Base-by-base conservation (phyloP, 164 flowering plant species). In the Cinnamomum micranthum region DNA sequence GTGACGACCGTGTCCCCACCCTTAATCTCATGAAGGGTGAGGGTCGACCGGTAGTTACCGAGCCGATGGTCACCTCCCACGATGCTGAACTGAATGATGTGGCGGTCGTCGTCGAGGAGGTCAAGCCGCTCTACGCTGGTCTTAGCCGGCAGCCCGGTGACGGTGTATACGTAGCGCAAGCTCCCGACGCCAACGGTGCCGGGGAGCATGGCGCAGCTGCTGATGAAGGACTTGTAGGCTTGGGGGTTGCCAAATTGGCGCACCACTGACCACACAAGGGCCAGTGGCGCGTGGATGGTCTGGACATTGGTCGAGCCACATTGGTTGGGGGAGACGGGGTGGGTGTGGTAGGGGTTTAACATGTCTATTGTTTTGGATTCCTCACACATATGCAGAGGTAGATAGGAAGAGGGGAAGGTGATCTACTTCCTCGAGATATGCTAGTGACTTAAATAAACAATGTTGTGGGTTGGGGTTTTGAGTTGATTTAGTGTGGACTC, bases 11-110 rank as follows among this genome's bases (percentile, higher is more conserved):
- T 77, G 50, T 80, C 76, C 1, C 60, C 68, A 10, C 14, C 50
- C 20, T 14, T 20, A 3, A 27, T 50, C 0, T 55, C 72, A 19
- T 86, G 82, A 27, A 84, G 47, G 15, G 84, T 83, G 12, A 74
- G 77, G 2, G 77, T 75, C 0, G 88, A 83, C 4, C 73, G 72
- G 50, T 85, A 85, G 62, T 87, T 87, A 6, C 0, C 47, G 1
- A 87, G 83, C 50, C 85, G 73, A 70, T 86, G 87, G 22, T 86
- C 86, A 0, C 89, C 87, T 3, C 87, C 85, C 1, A 85, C 75
- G 2, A 85, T 75, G 22, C 82, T 74, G 24, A 82, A 78, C 22
- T 25, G 23, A 78, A 81, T 75, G 5, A 85, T 69, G 22, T 82
- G 85, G 41, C 50, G 25, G 2, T 85, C 84, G 27, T 85, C 86